Evolutionary conservation across 345 rosid genomes (phyloP).

Genomic region (Dimocarpus longan): DNA sequence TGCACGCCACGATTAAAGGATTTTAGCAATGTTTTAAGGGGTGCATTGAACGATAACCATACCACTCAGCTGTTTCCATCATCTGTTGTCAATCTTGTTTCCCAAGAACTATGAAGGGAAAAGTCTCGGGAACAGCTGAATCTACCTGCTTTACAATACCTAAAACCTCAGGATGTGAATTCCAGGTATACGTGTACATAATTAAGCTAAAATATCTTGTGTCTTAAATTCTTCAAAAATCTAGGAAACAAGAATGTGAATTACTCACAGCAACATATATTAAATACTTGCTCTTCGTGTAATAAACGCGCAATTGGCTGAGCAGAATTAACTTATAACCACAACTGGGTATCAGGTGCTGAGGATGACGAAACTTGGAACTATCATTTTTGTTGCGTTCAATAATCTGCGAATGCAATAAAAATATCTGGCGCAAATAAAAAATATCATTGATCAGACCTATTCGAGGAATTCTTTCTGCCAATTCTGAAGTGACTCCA

Average conservation of each 20-base stretch:
- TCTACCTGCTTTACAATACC: conserved; percentile 49
- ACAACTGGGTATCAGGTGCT: background rate
- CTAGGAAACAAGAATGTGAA: too few species aligned
- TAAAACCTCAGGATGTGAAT: background rate
- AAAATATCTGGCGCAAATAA: background rate
- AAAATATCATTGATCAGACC: conserved; percentile 36
- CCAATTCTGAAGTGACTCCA: conserved; percentile 72
- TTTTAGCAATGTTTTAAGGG: background rate
- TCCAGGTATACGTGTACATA: too few species aligned
- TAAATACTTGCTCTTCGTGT: too few species aligned
- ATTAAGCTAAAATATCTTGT: too few species aligned
- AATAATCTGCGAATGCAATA: background rate
- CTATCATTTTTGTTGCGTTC: background rate
- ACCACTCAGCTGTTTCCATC: conserved; percentile 77
- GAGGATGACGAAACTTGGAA: too few species aligned
- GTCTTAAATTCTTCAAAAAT: too few species aligned
- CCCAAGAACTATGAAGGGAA: conserved; percentile 82
- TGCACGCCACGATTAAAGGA: too few species aligned
- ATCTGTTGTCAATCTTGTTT: conserved; percentile 67
- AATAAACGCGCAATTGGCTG: too few species aligned
- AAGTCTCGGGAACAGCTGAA: conserved; percentile 51
- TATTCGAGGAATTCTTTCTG: conserved; percentile 73
- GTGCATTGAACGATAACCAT: conserved; percentile 6
- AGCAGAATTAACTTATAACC: too few species aligned
- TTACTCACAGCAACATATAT: too few species aligned